phyloP scores from a whole-genome alignment of 2,329 filamentous ascomycete species.

The Monilinia aucupariae region DNA sequence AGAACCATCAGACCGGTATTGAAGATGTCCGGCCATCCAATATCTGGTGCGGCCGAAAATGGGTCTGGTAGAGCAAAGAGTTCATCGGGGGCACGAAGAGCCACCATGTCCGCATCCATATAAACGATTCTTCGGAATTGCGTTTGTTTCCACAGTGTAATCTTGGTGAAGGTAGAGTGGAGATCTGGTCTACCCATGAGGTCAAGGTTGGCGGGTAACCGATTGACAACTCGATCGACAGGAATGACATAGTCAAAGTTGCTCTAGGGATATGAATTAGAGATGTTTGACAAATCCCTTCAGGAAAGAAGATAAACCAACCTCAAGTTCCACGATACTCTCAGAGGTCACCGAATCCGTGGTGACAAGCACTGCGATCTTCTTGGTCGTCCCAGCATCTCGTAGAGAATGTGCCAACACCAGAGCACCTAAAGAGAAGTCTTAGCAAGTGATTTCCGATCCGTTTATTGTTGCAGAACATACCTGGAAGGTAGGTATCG shows the following conservation, averaged over 20 bases:
- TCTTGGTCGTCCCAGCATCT: conserved; percentile 82
- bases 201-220: conserved; percentile 72
- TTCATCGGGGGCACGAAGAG: conserved; percentile 84
- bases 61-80: conserved; percentile 63
- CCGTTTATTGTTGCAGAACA: conserved; percentile 25
- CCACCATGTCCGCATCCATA: conserved; percentile 90
- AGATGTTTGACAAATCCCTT: background rate
- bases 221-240: conserved; percentile 73
- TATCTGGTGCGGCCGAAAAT: conserved; percentile 77
- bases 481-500: conserved; percentile 90
- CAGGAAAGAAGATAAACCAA: conserved; percentile 36
- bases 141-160: conserved; percentile 84
- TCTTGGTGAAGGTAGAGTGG: conserved; percentile 92
- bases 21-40: conserved; percentile 97
- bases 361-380: conserved; percentile 79
- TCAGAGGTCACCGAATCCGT: conserved; percentile 70
- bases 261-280: conserved; percentile 45
- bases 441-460: conserved; percentile 20
- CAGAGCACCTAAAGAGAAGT: conserved; percentile 62
- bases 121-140: conserved; percentile 93
- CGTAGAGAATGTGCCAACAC: conserved; percentile 91
- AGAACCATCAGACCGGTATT: conserved; percentile 97
- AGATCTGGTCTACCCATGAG: conserved; percentile 90
- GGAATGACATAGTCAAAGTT: conserved; percentile 87
- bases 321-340: conserved; percentile 74